Conservation (phyloP, 169 alveolate species). For the Miamiensis avidus region DNA sequence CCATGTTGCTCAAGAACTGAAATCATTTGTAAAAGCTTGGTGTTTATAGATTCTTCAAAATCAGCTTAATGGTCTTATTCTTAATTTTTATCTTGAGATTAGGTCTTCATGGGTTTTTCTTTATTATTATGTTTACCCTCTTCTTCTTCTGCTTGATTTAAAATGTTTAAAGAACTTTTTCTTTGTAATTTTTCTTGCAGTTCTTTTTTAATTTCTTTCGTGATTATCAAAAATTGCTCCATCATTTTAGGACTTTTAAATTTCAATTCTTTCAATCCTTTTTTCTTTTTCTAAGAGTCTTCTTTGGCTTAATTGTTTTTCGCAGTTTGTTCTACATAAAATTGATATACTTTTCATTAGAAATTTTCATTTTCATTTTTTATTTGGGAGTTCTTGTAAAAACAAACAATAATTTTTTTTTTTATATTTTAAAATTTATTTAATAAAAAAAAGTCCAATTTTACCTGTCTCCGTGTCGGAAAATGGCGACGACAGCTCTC, state of each 20-base stretch:
- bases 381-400: slow-evolving; percentile 93
- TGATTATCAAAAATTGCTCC: slow-evolving; percentile 30
- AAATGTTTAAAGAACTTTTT: slow-evolving; percentile 48
- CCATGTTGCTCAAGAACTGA: slow-evolving; percentile 91
- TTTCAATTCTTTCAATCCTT: slow-evolving; percentile 28
- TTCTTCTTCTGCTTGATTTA: slow-evolving; percentile 46
- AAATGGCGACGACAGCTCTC: slow-evolving; percentile 95
- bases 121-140: not conserved
- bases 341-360: slow-evolving; percentile 79
- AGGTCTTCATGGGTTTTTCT: not conserved
- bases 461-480: slow-evolving; percentile 95
- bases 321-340: slow-evolving; percentile 51
- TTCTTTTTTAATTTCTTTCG: slow-evolving; percentile 33
- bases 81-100: not conserved
- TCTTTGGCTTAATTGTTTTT: too few relatives aligned
- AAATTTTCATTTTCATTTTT: slow-evolving; percentile 93
- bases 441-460: too few relatives aligned
- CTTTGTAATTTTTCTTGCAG: slow-evolving; percentile 27
- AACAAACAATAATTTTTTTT: too few relatives aligned
- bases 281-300: not conserved
- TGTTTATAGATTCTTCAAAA: slow-evolving; percentile 47
- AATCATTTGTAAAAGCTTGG: slow-evolving; percentile 70
- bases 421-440: too few relatives aligned
- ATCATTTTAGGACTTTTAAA: slow-evolving; percentile 46
- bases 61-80: slow-evolving; percentile 24